Evolutionary conservation across 768 basidiomycete genomes (phyloP).

Genomic region (Gelatoporia subvermispora): DNA sequence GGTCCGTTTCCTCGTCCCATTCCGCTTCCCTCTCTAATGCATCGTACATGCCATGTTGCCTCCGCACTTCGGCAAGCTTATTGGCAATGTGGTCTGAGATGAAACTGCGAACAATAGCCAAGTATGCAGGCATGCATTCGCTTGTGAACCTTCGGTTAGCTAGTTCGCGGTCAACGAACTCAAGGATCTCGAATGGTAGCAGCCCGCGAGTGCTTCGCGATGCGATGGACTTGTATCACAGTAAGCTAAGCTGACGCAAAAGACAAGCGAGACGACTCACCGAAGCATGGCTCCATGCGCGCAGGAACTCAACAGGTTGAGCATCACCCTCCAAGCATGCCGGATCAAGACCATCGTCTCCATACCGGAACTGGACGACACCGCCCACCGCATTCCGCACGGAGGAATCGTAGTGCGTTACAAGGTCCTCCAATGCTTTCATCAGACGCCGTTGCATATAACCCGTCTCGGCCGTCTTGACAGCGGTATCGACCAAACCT

Average conservation of each 20-base stretch:
- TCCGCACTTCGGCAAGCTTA: constrained; percentile 62
- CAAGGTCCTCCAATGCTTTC: constrained; percentile 98
- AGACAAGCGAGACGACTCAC: constrained; percentile 34
- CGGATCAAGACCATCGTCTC: constrained; percentile 96
- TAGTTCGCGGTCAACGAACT: constrained; percentile 66
- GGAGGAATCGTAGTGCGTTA: constrained; percentile 92
- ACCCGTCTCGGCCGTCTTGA: constrained; percentile 99
- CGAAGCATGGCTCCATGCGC: constrained; percentile 82
- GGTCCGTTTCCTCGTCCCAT: constrained; percentile 74
- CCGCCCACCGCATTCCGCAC: constrained; percentile 94
- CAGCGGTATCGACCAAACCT: constrained; percentile 97
- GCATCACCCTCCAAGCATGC: constrained; percentile 95
- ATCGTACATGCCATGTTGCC: constrained; percentile 76
- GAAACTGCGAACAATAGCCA: constrained; percentile 66
- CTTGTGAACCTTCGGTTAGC: constrained; percentile 49
- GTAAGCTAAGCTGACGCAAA: neutral
- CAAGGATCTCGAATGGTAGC: constrained; percentile 81
- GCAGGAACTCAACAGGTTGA: constrained; percentile 83
- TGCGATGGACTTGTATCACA: constrained; percentile 50
- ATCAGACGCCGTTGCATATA: constrained; percentile 99
- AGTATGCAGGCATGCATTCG: constrained; percentile 69
- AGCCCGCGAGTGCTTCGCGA: constrained; percentile 57
- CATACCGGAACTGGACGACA: constrained; percentile 95
- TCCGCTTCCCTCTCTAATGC: constrained; percentile 70
- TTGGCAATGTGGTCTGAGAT: constrained; percentile 61